These are phyloP conservation scores for Myriangium duriaei DNA, from an alignment of 2,329 filamentous ascomycete genomes.

Conservation along the genomic window DNA sequence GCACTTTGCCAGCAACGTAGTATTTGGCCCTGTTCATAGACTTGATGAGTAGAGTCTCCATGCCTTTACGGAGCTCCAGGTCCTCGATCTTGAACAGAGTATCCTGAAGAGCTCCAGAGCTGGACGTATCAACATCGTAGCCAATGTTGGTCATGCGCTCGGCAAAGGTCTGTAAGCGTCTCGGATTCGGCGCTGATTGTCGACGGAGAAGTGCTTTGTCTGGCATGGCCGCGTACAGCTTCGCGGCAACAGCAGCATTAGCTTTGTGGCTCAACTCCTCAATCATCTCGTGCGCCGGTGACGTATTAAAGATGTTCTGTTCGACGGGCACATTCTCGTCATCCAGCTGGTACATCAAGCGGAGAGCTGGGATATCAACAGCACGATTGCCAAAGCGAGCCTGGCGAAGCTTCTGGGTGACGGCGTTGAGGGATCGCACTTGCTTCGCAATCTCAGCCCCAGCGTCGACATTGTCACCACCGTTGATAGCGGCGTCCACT, in stretches of 20 bases:
- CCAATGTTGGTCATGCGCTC: conserved; percentile 88
- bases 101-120: conserved; percentile 83
- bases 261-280: conserved; percentile 93
- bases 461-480: conserved; percentile 45
- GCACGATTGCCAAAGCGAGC: conserved; percentile 62
- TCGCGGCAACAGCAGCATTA: conserved; percentile 79
- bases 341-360: conserved; percentile 84
- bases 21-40: conserved; percentile 96
- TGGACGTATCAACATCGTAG: conserved; percentile 77
- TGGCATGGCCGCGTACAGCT: conserved; percentile 63
- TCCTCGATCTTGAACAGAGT: conserved; percentile 91
- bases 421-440: conserved; percentile 64
- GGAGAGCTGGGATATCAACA: conserved; percentile 69
- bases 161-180: conserved; percentile 78
- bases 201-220: conserved; percentile 88
- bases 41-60: conserved; percentile 93
- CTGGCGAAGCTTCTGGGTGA: conserved; percentile 85
- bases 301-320: conserved; percentile 89
- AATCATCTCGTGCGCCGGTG: conserved; percentile 77
- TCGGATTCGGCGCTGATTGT: conserved; percentile 71
- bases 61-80: conserved; percentile 80
- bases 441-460: conserved; percentile 58
- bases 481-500: conserved; percentile 68
- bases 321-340: conserved; percentile 97
- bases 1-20: conserved; percentile 68